Evolutionary conservation across 148 eudicot species (phyloP).

Genomic region (Pharnaceum exiguum): DNA sequence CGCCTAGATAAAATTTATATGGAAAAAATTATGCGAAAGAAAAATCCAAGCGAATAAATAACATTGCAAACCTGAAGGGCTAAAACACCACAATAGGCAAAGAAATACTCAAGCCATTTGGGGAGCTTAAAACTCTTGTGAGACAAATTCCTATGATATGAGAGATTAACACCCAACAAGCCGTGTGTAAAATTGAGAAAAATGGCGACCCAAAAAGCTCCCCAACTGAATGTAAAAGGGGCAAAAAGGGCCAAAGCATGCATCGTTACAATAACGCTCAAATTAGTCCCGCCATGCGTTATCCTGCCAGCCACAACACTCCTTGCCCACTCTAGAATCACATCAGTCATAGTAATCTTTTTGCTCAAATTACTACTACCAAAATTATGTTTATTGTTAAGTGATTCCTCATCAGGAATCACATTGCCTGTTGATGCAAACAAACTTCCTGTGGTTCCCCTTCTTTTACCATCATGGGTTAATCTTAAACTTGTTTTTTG

Average conservation of each 20-base stretch:
- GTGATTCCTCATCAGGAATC: slow-evolving; percentile 6
- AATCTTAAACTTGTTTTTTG: neutral
- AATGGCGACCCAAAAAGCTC: slow-evolving; percentile 57
- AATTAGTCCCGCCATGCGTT: slow-evolving; percentile 33
- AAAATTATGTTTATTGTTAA: slow-evolving; percentile 26
- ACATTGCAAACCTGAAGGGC: slow-evolving; percentile 56
- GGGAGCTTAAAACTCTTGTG: slow-evolving; percentile 75
- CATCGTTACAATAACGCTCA: slow-evolving; percentile 36
- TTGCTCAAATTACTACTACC: no score
- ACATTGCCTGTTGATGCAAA: slow-evolving; percentile 13
- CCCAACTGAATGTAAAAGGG: slow-evolving; percentile 71
- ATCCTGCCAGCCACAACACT: slow-evolving; percentile 39
- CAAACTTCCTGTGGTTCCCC: neutral
- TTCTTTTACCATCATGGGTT: slow-evolving; percentile 2
- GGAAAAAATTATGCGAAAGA: no score
- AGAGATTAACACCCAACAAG: slow-evolving; percentile 70
- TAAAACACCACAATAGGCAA: slow-evolving; percentile 67
- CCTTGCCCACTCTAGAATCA: slow-evolving; percentile 40
- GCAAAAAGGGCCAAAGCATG: slow-evolving; percentile 57
- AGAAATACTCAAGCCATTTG: slow-evolving; percentile 85
- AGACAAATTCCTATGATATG: slow-evolving; percentile 71
- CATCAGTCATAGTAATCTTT: slow-evolving; percentile 49
- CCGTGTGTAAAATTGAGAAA: slow-evolving; percentile 53
- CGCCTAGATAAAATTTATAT: no score
- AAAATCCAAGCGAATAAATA: no score